phyloP scores from a whole-genome alignment of 352 stramenopile genomes.

The Stephanocyclus meneghinianus region DNA sequence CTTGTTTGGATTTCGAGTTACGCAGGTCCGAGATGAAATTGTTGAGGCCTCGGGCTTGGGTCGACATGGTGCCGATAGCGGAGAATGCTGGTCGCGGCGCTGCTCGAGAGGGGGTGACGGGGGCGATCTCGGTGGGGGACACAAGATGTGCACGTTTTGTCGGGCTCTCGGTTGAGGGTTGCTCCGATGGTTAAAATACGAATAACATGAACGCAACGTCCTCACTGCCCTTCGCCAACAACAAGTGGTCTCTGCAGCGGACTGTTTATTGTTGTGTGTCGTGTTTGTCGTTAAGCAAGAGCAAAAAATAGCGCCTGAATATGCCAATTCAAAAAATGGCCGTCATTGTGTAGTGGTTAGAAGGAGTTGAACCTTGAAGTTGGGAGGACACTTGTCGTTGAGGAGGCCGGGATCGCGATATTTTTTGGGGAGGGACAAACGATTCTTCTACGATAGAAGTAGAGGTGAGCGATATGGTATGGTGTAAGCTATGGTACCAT shows the following conservation, averaged over 20 bases:
- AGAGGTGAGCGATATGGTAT: too few species aligned
- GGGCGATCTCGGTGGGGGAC: too few species aligned
- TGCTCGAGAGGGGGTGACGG: neutral
- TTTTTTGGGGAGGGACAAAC: too few species aligned
- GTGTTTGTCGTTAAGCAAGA: constrained; percentile 1
- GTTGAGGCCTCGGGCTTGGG: constrained; percentile 83
- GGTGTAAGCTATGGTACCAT: too few species aligned
- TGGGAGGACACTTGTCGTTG: neutral
- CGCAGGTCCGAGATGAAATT: constrained; percentile 88
- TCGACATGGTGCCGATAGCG: constrained; percentile 51
- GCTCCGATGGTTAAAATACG: too few species aligned
- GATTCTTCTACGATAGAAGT: too few species aligned
- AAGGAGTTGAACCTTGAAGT: constrained; percentile 1
- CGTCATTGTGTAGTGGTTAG: neutral
- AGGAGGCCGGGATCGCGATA: too few species aligned
- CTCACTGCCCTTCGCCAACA: too few species aligned
- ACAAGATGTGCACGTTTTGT: neutral
- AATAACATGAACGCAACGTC: too few species aligned
- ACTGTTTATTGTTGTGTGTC: neutral
- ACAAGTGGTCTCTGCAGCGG: neutral
- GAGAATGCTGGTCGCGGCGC: neutral
- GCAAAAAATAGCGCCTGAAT: neutral
- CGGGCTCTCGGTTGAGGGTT: neutral
- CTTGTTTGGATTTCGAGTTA: constrained; percentile 86
- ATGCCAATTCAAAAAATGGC: neutral